Base-by-base conservation (phyloP, 108 stramenopile genomes). In the Cyclostephanos tholiformis region DNA sequence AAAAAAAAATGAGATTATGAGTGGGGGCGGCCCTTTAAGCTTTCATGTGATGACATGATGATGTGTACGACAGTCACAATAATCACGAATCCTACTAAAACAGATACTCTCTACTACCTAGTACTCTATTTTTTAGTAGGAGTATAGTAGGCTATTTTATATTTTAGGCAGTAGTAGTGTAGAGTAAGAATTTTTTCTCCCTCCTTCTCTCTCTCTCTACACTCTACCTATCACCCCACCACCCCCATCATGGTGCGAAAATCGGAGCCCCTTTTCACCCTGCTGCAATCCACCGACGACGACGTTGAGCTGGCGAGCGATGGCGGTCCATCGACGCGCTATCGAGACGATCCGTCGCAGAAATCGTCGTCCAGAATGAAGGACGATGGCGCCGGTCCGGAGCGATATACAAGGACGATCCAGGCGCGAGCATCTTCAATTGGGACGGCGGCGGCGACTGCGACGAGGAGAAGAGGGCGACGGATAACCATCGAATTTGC, bases 341-440 rank as follows among this genome's bases (percentile, higher is more conserved):
- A 26, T 23, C 48, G 48, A 41, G 48, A 69, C 2, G 12, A 30
- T 13, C 55, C 36, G 56, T 48, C 50, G 51, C 52, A 17, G 56
- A 16, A 30, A 50, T 26, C 67, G 53, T 22, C 35, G 36, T 17
- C 6, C 17, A 41, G 41, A 12, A 5, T 8, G 41, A 41, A 41
- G 41, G 41, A 41, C 41, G 22, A 35, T 4, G 19, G 17, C 20
- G 4, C 32, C 10, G 32, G 20, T 27, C 63, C 63, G 22, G 39
- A 36, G 44, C 63, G 16, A 0, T 26, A n/a, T 56, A 64, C 39
- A 30, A 39, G 12, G 52, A 65, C 32, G 63, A 64, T 19, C 60
- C 63, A 4, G 23, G 36, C 14, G 17, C 48, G 32, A 71, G 46
- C 35, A 50, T 62, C 2, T 71, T 71, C 49, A 48, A 71, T 30